Evolutionary conservation across 257 asterid genomes (phyloP).

Genomic region (Eustoma russellianum): DNA sequence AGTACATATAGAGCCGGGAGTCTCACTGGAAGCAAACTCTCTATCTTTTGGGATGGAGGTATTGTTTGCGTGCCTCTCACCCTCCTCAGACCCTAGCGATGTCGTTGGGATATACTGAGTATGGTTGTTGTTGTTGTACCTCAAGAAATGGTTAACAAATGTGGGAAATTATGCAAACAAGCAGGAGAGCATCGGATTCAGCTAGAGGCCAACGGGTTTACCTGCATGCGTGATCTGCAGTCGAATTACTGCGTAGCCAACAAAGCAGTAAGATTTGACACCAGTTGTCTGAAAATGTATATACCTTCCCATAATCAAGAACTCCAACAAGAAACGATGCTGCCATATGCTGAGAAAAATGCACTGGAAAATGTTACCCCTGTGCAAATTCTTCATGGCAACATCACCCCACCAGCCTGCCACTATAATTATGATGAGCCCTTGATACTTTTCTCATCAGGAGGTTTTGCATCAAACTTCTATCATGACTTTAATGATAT

Average conservation of each 20-base stretch:
- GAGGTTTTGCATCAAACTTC: constrained; percentile 37
- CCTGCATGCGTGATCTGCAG: constrained; percentile 21
- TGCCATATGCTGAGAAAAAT: constrained; percentile 59
- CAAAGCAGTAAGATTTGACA: constrained; percentile 33
- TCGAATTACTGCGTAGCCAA: constrained; percentile 43
- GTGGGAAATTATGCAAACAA: neutral
- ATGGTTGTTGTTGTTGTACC: no score
- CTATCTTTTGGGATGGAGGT: no score
- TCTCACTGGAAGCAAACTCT: no score
- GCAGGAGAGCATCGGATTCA: constrained; percentile 39
- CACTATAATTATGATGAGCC: constrained; percentile 22
- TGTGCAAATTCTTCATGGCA: constrained; percentile 32
- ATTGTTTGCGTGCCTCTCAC: no score
- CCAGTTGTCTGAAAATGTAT: constrained; percentile 27
- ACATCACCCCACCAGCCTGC: constrained; percentile 20
- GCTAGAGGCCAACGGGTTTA: constrained; percentile 39
- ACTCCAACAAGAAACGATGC: constrained; percentile 18
- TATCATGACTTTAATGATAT: constrained; percentile 57
- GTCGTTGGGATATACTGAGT: no score
- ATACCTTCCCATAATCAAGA: constrained; percentile 17
- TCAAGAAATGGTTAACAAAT: neutral
- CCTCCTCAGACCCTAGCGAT: no score
- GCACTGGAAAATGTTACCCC: constrained; percentile 35
- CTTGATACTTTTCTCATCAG: constrained; percentile 36
- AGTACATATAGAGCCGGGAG: no score